A percentile compares a stretch with the other conserved stretches of the same genome.
Evolutionary conservation across 2,329 filamentous ascomycete species (phyloP).

Genomic region (Tolypocladium guangdongense): DNA sequence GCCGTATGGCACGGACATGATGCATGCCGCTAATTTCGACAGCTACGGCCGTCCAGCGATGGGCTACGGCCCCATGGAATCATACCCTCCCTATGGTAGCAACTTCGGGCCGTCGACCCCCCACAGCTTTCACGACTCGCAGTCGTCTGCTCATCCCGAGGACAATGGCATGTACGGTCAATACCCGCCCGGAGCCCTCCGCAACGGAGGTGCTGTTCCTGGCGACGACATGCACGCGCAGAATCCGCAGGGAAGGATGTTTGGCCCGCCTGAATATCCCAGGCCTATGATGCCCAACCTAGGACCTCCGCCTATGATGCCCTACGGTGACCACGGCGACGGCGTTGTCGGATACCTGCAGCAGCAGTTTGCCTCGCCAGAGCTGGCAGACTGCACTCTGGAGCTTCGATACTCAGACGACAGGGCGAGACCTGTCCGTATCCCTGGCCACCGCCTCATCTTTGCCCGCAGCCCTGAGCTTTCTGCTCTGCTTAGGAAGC

Average conservation of each 20-base stretch:
- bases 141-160: conserved; percentile 39
- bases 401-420: conserved; percentile 34
- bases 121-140: conserved; percentile 52
- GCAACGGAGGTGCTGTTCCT: conserved; percentile 21
- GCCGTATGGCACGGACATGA: conserved; percentile 24
- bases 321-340: conserved; percentile 20
- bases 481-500: conserved; percentile 13
- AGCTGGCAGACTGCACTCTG: conserved; percentile 32
- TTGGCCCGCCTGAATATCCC: conserved; percentile 17
- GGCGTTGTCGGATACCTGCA: conserved; percentile 28
- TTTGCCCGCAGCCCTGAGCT: conserved; percentile 37
- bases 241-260: conserved; percentile 19
- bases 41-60: conserved; percentile 25
- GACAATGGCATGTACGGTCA: conserved; percentile 31
- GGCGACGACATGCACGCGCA: conserved; percentile 19
- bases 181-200: conserved; percentile 25
- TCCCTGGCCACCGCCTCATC: conserved; percentile 44
- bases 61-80: conserved; percentile 22
- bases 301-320: conserved; percentile 15
- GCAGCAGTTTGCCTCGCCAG: conserved; percentile 19
- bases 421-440: conserved; percentile 25
- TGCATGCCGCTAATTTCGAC: conserved; percentile 23
- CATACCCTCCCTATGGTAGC: conserved; percentile 21
- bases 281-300: conserved; percentile 20
- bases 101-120: conserved; percentile 44